A percentile compares a stretch with the other conserved stretches of the same genome.
Evolutionary conservation across 2,329 filamentous ascomycete species (phyloP).

Genomic region (Fusarium tupiense): DNA sequence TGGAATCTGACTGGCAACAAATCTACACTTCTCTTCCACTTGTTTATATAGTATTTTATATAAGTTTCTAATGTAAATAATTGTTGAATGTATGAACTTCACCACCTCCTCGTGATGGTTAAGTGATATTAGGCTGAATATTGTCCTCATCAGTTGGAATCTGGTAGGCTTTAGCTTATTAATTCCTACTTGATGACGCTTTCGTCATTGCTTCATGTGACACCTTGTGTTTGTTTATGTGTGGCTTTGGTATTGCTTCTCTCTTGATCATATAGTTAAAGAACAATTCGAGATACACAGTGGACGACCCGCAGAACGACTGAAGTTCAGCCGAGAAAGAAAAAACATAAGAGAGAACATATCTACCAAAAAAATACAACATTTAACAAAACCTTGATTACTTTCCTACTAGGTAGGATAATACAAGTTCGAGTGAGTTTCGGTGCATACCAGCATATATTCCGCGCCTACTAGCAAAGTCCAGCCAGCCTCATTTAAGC

Average conservation of each 20-base stretch:
- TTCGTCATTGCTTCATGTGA: no score
- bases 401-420: no score
- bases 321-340: neutral
- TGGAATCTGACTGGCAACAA: accelerated
- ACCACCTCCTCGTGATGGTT: neutral
- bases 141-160: no score
- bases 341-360: neutral
- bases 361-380: no score
- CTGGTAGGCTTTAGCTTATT: no score
- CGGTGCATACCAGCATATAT: neutral
- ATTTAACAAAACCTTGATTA: no score
- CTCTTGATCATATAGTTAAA: neutral
- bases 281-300: neutral
- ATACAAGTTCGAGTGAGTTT: neutral
- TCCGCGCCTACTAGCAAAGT: neutral
- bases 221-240: no score
- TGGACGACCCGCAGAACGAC: neutral
- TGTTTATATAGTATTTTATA: accelerated
- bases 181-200: no score
- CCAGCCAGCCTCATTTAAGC: neutral
- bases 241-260: no score
- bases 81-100: neutral
- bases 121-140: neutral
- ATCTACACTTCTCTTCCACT: neutral
- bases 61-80: neutral